A percentile compares a stretch with the other conserved stretches of the same genome.
phyloP scores from a whole-genome alignment of 2,329 filamentous ascomycete species.

The Onygena corvina region DNA sequence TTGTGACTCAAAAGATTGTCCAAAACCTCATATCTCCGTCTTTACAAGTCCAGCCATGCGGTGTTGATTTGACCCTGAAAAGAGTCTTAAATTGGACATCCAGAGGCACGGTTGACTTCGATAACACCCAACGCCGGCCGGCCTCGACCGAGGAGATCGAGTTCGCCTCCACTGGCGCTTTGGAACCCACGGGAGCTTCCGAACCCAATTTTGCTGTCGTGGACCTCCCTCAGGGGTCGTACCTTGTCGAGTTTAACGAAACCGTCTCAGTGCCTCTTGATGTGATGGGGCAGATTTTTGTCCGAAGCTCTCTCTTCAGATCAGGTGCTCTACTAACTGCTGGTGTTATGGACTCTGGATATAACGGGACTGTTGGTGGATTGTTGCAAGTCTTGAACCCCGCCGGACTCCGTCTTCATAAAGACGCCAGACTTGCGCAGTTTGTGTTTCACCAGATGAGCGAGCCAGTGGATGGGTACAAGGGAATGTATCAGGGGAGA shows the following conservation, averaged over 20 bases:
- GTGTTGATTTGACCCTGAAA: constrained; percentile 20
- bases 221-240: constrained; percentile 23
- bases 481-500: constrained; percentile 27
- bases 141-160: constrained; percentile 14
- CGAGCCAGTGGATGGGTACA: constrained; percentile 29
- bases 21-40: constrained; percentile 1
- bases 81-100: constrained; percentile 17
- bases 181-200: neutral
- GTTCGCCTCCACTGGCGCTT: constrained; percentile 15
- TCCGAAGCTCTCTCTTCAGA: constrained; percentile 31
- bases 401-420: constrained; percentile 25
- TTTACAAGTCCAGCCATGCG: constrained; percentile 16
- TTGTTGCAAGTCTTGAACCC: constrained; percentile 30
- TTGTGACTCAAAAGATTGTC: constrained; percentile 9
- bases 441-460: constrained; percentile 31
- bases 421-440: constrained; percentile 30
- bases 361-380: constrained; percentile 32
- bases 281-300: constrained; percentile 31
- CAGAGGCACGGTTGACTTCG: constrained; percentile 15
- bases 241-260: constrained; percentile 35
- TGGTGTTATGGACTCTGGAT: constrained; percentile 35
- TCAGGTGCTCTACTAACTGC: constrained; percentile 29
- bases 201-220: constrained; percentile 10
- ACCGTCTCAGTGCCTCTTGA: constrained; percentile 29
- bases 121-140: constrained; percentile 14